Conservation (phyloP, 208 protist species). For the Trypanosoma boissoni region DNA sequence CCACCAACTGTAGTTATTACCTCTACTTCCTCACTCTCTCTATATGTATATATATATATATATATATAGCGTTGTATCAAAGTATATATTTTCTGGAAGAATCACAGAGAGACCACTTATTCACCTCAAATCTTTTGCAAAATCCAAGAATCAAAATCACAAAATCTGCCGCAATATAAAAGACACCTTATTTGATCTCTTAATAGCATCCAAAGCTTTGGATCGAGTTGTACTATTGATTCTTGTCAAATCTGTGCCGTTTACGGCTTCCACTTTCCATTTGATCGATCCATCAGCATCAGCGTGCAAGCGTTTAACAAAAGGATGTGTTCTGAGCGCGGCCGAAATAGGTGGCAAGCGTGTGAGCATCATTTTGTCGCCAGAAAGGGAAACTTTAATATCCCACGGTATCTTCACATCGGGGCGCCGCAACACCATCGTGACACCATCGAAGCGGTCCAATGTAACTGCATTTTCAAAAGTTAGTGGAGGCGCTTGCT, state of each 20-base stretch:
- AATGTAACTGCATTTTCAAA: constrained; percentile 30
- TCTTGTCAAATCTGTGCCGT: constrained; percentile 46
- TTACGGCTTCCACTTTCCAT: constrained; percentile 54
- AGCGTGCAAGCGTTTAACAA: constrained; percentile 36
- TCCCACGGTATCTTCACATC: constrained; percentile 35
- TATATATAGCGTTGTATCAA: not conserved
- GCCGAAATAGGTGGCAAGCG: constrained; percentile 39
- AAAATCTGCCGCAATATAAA: constrained; percentile 19
- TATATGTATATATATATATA: not conserved
- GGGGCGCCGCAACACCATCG: constrained; percentile 30
- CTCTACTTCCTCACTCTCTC: not conserved
- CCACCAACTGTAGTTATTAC: not conserved
- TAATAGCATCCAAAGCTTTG: constrained; percentile 43
- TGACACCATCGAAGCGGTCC: constrained; percentile 34
- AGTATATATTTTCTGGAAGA: not conserved
- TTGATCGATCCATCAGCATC: constrained; percentile 32
- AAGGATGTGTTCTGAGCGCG: constrained; percentile 31
- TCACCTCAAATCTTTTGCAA: not conserved
- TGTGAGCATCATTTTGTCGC: constrained; percentile 44
- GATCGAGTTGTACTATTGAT: constrained; percentile 29
- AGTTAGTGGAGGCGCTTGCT: constrained; percentile 27
- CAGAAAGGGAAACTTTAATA: constrained; percentile 41
- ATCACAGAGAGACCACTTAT: not conserved
- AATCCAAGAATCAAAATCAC: not conserved
- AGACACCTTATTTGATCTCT: constrained; percentile 29